Conservation (phyloP, 495 filamentous ascomycete species). For the Penicillium steckii region DNA sequence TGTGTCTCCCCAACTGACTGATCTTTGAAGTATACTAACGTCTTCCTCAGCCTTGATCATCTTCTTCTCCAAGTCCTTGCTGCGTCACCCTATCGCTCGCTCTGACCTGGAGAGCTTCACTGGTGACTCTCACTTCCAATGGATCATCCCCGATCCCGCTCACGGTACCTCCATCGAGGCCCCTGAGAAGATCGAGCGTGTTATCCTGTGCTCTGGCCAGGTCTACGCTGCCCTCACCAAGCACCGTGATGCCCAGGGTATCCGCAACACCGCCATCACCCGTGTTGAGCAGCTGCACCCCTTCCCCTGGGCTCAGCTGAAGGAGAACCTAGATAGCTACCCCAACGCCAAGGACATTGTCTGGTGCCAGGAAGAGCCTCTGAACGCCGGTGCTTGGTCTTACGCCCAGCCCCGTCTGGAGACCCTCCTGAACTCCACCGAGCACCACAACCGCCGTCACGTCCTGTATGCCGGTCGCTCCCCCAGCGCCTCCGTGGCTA, state of each 20-base stretch:
- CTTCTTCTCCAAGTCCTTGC: constrained; percentile 95
- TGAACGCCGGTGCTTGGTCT: constrained; percentile 94
- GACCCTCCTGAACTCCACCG: constrained; percentile 86
- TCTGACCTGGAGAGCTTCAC: constrained; percentile 87
- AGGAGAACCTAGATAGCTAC: constrained; percentile 93
- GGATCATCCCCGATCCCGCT: constrained; percentile 87
- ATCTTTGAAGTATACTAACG: constrained; percentile 37
- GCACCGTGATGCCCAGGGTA: constrained; percentile 77
- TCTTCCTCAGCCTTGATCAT: constrained; percentile 70
- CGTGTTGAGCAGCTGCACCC: constrained; percentile 97
- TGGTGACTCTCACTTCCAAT: constrained; percentile 88
- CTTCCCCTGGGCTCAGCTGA: constrained; percentile 96
- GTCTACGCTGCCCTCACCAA: constrained; percentile 89
- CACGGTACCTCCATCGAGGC: constrained; percentile 73
- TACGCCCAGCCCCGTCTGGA: constrained; percentile 95
- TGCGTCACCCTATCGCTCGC: constrained; percentile 88
- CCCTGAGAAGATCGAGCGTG: constrained; percentile 86
- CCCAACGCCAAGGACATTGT: constrained; percentile 95
- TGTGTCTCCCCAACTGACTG: constrained; percentile 33
- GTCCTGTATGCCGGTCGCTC: constrained; percentile 94
- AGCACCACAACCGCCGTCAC: constrained; percentile 89
- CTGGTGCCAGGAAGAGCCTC: constrained; percentile 94
- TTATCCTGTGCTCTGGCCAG: constrained; percentile 93
- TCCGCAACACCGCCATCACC: constrained; percentile 88
- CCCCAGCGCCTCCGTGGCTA: constrained; percentile 88